Conservation (phyloP, 495 filamentous ascomycete genomes). For the Penicillium antarcticum region DNA sequence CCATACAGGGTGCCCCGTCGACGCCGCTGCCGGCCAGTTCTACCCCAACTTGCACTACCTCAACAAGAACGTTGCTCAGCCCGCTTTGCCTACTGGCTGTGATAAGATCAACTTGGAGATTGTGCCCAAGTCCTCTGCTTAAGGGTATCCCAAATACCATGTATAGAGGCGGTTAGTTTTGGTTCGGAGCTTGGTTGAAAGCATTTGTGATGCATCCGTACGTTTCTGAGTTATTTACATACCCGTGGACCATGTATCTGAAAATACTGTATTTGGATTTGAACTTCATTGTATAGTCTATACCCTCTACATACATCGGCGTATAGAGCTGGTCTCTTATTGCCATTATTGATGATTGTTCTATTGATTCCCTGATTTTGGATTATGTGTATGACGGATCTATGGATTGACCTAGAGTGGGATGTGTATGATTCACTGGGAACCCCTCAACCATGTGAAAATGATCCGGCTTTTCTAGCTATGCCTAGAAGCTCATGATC, state of each 20-base stretch:
- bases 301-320: background rate
- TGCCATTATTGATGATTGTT: too few relatives aligned
- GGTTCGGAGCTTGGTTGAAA: background rate
- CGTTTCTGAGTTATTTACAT: too few relatives aligned
- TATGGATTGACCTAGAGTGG: too few relatives aligned
- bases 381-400: too few relatives aligned
- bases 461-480: background rate
- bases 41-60: slow-evolving; percentile 6
- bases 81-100: slow-evolving; percentile 3
- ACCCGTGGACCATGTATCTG: background rate
- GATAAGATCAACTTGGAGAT: slow-evolving; percentile 5
- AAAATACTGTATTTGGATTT: background rate
- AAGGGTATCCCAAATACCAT: background rate
- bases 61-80: background rate
- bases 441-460: too few relatives aligned
- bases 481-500: background rate
- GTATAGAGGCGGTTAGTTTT: too few relatives aligned
- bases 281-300: background rate
- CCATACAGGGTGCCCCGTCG: slow-evolving; percentile 3
- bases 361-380: too few relatives aligned
- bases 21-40: slow-evolving; percentile 1
- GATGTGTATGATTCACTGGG: too few relatives aligned
- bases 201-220: background rate
- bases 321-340: background rate
- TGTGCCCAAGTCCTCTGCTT: slow-evolving; percentile 1